These are phyloP conservation scores for Arthrobotrys musiformis DNA, from an alignment of 2,329 filamentous ascomycete genomes.

Conservation along the genomic window DNA sequence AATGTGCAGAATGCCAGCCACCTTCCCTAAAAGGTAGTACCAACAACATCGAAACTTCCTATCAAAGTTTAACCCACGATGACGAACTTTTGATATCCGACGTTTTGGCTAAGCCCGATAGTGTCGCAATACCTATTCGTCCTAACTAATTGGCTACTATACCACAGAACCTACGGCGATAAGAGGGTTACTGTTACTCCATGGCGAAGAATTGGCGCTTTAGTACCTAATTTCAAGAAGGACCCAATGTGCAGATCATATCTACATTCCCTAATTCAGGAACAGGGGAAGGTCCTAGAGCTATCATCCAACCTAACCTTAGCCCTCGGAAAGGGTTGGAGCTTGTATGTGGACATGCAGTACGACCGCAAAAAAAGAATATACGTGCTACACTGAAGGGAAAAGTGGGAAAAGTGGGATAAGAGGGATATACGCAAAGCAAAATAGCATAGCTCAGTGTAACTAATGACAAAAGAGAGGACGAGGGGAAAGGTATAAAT, in stretches of 20 bases:
- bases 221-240: slow-evolving; percentile 23
- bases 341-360: slow-evolving; percentile 11
- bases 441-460: slow-evolving; percentile 6
- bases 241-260: slow-evolving; percentile 31
- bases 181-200: slow-evolving; percentile 17
- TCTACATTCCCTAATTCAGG: slow-evolving; percentile 8
- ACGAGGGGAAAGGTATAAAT: slow-evolving; percentile 41
- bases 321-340: background rate
- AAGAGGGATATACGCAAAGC: slow-evolving; percentile 30
- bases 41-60: slow-evolving; percentile 43
- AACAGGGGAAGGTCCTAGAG: slow-evolving; percentile 26
- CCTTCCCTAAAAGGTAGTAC: slow-evolving; percentile 46
- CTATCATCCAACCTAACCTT: background rate
- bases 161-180: slow-evolving; percentile 16
- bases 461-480: background rate
- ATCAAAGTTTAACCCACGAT: slow-evolving; percentile 41
- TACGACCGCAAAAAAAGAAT: slow-evolving; percentile 2
- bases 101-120: slow-evolving; percentile 8
- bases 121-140: slow-evolving; percentile 11
- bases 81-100: slow-evolving; percentile 14
- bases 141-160: slow-evolving; percentile 34
- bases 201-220: slow-evolving; percentile 11
- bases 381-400: background rate
- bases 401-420: slow-evolving; percentile 3
- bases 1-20: slow-evolving; percentile 8